Conservation (phyloP, 257 asterid species). For the Coffea canephora region DNA sequence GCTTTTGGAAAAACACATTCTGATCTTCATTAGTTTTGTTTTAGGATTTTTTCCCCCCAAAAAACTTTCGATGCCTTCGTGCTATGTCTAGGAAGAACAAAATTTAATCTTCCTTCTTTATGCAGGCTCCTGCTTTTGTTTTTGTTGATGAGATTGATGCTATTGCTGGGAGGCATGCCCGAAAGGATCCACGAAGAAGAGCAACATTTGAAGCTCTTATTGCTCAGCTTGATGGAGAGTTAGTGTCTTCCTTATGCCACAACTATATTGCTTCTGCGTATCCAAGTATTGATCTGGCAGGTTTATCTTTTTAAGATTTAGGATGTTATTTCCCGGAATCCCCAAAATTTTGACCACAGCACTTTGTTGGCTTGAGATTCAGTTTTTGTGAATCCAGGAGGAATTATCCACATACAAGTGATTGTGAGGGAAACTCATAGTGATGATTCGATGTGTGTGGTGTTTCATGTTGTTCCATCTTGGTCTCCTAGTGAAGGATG, state of each 20-base stretch:
- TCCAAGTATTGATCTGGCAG: neutral
- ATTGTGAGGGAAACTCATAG: neutral
- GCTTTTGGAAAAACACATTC: neutral
- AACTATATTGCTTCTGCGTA: constrained; percentile 6
- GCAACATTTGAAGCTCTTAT: constrained; percentile 89
- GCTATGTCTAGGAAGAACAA: constrained; percentile 16
- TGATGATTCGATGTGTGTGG: neutral
- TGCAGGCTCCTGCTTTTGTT: constrained; percentile 95
- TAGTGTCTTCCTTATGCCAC: constrained; percentile 34
- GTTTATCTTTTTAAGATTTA: neutral
- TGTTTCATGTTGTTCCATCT: neutral
- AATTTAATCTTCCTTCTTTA: constrained; percentile 21
- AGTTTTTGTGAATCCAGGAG: neutral
- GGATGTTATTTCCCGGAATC: constrained; percentile 9
- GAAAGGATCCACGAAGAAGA: constrained; percentile 81
- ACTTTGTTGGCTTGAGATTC: constrained; percentile 1
- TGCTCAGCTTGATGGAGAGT: constrained; percentile 98
- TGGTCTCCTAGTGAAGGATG: neutral
- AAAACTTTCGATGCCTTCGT: neutral
- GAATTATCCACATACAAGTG: neutral
- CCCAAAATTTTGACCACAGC: neutral
- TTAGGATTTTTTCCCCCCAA: neutral
- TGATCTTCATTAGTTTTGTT: neutral
- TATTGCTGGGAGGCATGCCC: constrained; percentile 96
- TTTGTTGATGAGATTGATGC: constrained; percentile 99